phyloP scores from a whole-genome alignment of 106 monocot genomes.

The Acorus calamus region DNA sequence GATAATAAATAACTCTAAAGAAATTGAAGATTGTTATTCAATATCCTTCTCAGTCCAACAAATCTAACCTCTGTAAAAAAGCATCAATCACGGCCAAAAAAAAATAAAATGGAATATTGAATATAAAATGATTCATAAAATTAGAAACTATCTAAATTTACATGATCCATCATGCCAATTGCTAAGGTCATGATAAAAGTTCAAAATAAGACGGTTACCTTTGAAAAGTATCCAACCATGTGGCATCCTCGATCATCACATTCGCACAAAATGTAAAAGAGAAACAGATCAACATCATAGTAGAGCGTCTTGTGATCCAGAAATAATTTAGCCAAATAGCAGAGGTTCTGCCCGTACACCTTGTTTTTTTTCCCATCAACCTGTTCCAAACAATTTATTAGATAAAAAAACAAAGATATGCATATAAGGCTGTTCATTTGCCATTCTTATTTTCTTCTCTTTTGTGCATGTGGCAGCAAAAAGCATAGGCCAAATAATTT shows the following conservation, averaged over 20 bases:
- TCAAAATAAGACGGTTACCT: conserved; percentile 32
- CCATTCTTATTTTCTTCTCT: too few relatives aligned
- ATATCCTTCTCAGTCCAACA: background rate
- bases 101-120: background rate
- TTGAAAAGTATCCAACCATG: conserved; percentile 97
- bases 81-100: background rate
- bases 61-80: background rate
- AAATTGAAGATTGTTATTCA: too few relatives aligned
- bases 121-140: background rate
- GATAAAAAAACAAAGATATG: background rate
- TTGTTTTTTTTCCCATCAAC: conserved; percentile 99
- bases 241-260: conserved; percentile 96
- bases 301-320: conserved; percentile 98
- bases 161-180: too few relatives aligned
- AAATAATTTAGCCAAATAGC: conserved; percentile 95
- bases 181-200: too few relatives aligned
- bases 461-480: too few relatives aligned
- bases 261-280: conserved; percentile 94
- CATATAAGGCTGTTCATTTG: background rate
- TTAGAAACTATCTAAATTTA: too few relatives aligned
- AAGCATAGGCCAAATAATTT: too few relatives aligned
- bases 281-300: conserved; percentile 86
- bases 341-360: conserved; percentile 93
- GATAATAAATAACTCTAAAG: too few relatives aligned
- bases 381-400: conserved; percentile 22